These are phyloP conservation scores for Phytomonas sp. DNA, from an alignment of 208 protist species.

Conservation along the genomic window DNA sequence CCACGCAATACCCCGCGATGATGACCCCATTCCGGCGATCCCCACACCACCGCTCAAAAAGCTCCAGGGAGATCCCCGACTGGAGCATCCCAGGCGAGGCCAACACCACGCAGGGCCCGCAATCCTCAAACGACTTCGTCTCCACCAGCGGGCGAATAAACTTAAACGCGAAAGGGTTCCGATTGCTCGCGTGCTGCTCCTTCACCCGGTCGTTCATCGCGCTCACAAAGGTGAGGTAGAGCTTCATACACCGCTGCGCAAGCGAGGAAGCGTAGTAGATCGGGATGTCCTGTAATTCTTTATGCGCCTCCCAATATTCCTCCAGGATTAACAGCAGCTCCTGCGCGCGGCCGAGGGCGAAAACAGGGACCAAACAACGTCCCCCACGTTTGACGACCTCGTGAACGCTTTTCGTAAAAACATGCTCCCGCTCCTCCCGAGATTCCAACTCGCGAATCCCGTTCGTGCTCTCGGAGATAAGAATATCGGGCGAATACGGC, in stretches of 20 bases:
- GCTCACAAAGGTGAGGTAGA: constrained; percentile 97
- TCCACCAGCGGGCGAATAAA: constrained; percentile 92
- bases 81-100: constrained; percentile 96
- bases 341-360: constrained; percentile 97
- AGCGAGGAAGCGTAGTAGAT: constrained; percentile 98
- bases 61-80: constrained; percentile 93
- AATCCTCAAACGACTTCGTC: constrained; percentile 89
- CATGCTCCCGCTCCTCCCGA: constrained; percentile 91
- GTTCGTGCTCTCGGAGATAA: constrained; percentile 98
- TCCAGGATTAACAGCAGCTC: constrained; percentile 98
- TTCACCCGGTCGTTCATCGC: constrained; percentile 97
- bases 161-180: constrained; percentile 97
- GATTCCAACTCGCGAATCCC: constrained; percentile 94
- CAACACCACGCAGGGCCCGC: constrained; percentile 91
- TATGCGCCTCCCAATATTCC: constrained; percentile 96
- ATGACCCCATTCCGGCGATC: constrained; percentile 95
- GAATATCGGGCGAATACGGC: constrained; percentile 90
- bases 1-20: constrained; percentile 96
- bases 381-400: constrained; percentile 93
- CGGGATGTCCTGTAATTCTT: constrained; percentile 95
- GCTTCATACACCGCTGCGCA: constrained; percentile 96
- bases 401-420: constrained; percentile 92
- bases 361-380: constrained; percentile 97
- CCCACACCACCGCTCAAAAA: constrained; percentile 98
- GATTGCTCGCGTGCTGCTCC: constrained; percentile 83